phyloP scores from a whole-genome alignment of 2,329 filamentous ascomycete genomes.

The Fusarium chuoi region DNA sequence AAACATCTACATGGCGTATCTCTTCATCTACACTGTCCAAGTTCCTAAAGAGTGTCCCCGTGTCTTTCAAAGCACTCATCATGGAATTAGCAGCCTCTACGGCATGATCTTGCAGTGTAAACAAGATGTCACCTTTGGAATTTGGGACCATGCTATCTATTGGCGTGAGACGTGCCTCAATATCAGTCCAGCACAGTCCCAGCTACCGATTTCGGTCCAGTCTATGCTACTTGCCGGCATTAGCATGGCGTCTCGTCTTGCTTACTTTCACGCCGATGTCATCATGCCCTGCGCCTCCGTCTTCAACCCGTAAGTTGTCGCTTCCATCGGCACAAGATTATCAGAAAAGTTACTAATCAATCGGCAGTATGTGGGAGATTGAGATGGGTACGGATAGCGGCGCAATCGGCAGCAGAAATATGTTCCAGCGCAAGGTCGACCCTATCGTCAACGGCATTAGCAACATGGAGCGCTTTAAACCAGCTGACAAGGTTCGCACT shows the following conservation, averaged over 20 bases:
- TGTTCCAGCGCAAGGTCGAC: conserved; percentile 32
- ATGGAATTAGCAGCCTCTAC: conserved; percentile 34
- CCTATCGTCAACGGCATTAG: conserved; percentile 37
- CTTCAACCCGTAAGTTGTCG: conserved; percentile 32
- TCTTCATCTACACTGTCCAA: conserved; percentile 32
- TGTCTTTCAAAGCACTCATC: conserved; percentile 36
- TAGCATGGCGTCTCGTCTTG: conserved; percentile 29
- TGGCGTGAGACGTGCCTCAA: conserved; percentile 37
- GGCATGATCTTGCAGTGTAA: conserved; percentile 19
- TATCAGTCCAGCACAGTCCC: conserved; percentile 30
- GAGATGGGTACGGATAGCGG: conserved; percentile 34
- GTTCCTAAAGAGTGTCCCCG: conserved; percentile 29
- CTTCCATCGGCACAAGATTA: too few species aligned
- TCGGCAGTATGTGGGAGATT: conserved; percentile 29
- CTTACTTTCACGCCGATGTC: conserved; percentile 36
- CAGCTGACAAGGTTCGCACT: conserved; percentile 32
- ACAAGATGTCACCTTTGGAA: conserved; percentile 31
- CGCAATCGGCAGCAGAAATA: conserved; percentile 18
- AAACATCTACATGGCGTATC: conserved; percentile 27
- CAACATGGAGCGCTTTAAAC: conserved; percentile 31
- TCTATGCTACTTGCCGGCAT: conserved; percentile 33
- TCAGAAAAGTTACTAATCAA: not conserved
- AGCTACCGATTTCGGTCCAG: conserved; percentile 30
- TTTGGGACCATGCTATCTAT: conserved; percentile 36
- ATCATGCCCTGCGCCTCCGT: conserved; percentile 36